A percentile compares a stretch with the other conserved stretches of the same genome.
Conservation (phyloP, 257 asterid genomes). For the Schizonepeta tenuifolia region DNA sequence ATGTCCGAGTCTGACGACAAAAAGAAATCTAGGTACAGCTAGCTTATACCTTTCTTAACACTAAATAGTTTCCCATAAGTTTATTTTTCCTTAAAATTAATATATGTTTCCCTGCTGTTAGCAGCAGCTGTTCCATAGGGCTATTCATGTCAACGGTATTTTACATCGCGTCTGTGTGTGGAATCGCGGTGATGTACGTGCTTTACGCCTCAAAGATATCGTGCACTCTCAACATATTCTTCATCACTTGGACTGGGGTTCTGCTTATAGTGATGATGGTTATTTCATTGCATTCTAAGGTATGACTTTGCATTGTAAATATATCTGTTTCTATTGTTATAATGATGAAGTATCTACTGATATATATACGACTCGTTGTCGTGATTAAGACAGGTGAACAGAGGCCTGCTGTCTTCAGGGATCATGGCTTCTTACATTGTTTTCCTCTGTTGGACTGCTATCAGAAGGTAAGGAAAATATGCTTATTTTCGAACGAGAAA, state of each 20-base stretch:
- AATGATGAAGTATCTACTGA: not conserved
- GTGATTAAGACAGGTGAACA: conserved; percentile 73
- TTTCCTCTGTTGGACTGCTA: conserved; percentile 94
- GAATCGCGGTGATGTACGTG: conserved; percentile 75
- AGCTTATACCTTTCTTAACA: too few relatives aligned
- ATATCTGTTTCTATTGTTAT: not conserved
- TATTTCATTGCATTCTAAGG: conserved; percentile 87
- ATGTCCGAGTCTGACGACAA: conserved; percentile 82
- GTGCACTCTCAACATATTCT: conserved; percentile 86
- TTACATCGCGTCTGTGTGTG: conserved; percentile 69
- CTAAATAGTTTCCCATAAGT: too few relatives aligned
- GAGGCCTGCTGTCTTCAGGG: conserved; percentile 91
- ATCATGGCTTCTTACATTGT: conserved; percentile 95
- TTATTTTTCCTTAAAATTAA: too few relatives aligned
- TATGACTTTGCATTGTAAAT: conserved; percentile 36
- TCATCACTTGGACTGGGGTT: conserved; percentile 89
- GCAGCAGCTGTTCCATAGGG: conserved; percentile 72
- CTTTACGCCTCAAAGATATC: conserved; percentile 68
- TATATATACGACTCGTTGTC: conserved; percentile 1
- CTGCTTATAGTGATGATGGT: conserved; percentile 89
- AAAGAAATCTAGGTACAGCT: conserved; percentile 65
- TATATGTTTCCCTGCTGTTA: too few relatives aligned
- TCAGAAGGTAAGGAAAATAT: conserved; percentile 61
- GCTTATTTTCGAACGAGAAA: not conserved
- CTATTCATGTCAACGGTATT: conserved; percentile 84